Base-by-base conservation (phyloP, 139 green algal genomes). In the Desmodesmus armatus region DNA sequence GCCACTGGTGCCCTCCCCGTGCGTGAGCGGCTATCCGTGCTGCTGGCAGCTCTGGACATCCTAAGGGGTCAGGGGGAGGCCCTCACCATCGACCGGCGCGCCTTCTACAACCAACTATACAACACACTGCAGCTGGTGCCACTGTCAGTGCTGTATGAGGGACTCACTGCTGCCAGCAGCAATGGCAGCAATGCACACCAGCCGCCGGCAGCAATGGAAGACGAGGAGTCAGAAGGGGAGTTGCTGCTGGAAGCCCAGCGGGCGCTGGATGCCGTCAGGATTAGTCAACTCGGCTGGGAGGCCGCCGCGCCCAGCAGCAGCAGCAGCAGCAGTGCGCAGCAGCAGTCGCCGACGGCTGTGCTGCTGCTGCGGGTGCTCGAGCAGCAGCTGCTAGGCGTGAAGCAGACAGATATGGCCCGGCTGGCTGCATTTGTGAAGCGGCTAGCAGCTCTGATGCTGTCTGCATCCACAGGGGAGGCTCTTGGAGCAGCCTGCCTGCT, bases 61-160 rank as follows among this genome's bases (percentile, higher is more conserved):
- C 80, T 96, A 49, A 78, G 79, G 15, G 89, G 88, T 17, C 93
- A 95, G 84, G 93, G 91, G 1, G 93, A 95, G 73, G 91, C 93
- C 25, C 88, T 97, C 29, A 96, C 86, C 35, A 88, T 97, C 5
- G 94, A 97, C 84, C 78, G 92, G 5, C 41, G 77, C 23, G 88
- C 83, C 2, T 89, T 96, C 60, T 94, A 95, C 73, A 74, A 63
- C 29, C 85, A 90, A 23, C 86, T 95, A 43, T 95, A 96, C 75
- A 55, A 85, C 49, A 88, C 86, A 35, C 83, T 95, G 53, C 73
- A 89, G 47, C 79, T 86, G 60, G 80, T 89, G 6, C 79, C 86
- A 3, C 70, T 92, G 37, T 49, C 78, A 35, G 53, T 85, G 40
- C 58, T 92, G 15, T n/a, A 77, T 7, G 80, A 90, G 41, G 85